Conservation (phyloP, 1,284 basidiomycete species). For the Pyrrhoderma noxium region DNA sequence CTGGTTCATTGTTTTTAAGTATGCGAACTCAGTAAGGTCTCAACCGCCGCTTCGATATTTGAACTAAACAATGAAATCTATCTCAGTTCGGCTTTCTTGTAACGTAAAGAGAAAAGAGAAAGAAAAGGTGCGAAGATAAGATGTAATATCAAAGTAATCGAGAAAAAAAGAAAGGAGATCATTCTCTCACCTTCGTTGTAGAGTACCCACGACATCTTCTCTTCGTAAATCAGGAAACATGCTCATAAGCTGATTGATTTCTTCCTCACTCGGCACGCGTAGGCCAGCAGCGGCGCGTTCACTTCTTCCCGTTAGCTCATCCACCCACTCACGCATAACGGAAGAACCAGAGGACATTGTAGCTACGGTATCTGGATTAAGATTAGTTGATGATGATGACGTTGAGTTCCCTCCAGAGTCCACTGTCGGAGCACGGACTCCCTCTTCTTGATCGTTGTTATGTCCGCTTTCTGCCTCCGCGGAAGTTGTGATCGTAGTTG, state of each 20-base stretch:
- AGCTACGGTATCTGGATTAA: neutral
- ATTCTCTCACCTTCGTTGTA: slow-evolving; percentile 69
- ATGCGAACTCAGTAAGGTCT: slow-evolving; percentile 58
- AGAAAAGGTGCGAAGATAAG: no score
- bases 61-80: slow-evolving; percentile 37
- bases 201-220: slow-evolving; percentile 67
- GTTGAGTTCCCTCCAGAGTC: neutral
- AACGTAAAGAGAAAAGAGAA: no score
- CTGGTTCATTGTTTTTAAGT: slow-evolving; percentile 6
- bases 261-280: slow-evolving; percentile 64
- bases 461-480: slow-evolving; percentile 16
- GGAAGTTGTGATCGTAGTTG: slow-evolving; percentile 41
- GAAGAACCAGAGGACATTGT: slow-evolving; percentile 28
- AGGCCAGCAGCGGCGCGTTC: slow-evolving; percentile 42
- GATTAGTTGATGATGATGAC: no score
- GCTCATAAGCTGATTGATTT: slow-evolving; percentile 62
- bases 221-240: slow-evolving; percentile 81
- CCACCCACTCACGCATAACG: slow-evolving; percentile 76
- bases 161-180: neutral
- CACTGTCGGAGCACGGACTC: neutral
- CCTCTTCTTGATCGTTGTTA: neutral
- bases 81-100: slow-evolving; percentile 3
- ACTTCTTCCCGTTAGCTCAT: slow-evolving; percentile 64
- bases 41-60: slow-evolving; percentile 74
- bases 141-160: neutral